Evolutionary conservation across 164 flowering plant species (phyloP).

Genomic region (Cinnamomum micranthum): DNA sequence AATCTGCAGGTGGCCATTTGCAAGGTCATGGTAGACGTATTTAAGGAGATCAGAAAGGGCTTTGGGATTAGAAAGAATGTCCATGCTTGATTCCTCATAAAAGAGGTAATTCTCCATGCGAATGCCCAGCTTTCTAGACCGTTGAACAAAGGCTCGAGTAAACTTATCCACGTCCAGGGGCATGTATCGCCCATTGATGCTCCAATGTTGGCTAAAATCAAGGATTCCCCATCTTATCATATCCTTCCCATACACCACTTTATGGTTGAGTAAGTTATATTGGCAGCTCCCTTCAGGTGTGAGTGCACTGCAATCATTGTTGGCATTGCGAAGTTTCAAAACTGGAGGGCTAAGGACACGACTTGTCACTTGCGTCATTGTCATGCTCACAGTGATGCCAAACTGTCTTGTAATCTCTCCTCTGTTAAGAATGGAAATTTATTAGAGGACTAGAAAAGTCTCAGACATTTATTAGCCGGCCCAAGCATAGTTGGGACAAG

Average conservation of each 20-base stretch:
- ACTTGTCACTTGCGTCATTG: slow-evolving; percentile 55
- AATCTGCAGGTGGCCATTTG: slow-evolving; percentile 35
- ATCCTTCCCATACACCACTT: slow-evolving; percentile 42
- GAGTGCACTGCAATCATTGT: slow-evolving; percentile 16
- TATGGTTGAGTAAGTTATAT: slow-evolving; percentile 55
- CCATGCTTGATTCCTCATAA: slow-evolving; percentile 26
- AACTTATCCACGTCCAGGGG: slow-evolving; percentile 22
- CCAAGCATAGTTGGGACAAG: too few relatives aligned
- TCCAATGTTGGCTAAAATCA: slow-evolving; percentile 24
- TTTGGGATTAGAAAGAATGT: slow-evolving; percentile 18
- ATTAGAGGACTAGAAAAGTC: neutral
- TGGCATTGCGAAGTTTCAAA: slow-evolving; percentile 37
- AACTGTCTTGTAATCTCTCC: slow-evolving; percentile 21
- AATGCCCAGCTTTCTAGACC: slow-evolving; percentile 39
- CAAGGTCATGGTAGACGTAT: neutral
- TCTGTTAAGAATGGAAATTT: neutral
- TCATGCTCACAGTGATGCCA: slow-evolving; percentile 32
- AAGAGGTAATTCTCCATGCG: slow-evolving; percentile 32
- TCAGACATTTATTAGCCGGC: too few relatives aligned
- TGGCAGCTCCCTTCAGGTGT: slow-evolving; percentile 48
- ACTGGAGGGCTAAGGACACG: slow-evolving; percentile 58
- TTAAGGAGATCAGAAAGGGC: slow-evolving; percentile 32
- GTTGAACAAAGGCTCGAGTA: slow-evolving; percentile 23
- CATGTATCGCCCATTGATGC: neutral
- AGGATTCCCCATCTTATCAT: slow-evolving; percentile 59